Base-by-base conservation (phyloP, 1,284 basidiomycete genomes). In the Rhodotorula sp. region DNA sequence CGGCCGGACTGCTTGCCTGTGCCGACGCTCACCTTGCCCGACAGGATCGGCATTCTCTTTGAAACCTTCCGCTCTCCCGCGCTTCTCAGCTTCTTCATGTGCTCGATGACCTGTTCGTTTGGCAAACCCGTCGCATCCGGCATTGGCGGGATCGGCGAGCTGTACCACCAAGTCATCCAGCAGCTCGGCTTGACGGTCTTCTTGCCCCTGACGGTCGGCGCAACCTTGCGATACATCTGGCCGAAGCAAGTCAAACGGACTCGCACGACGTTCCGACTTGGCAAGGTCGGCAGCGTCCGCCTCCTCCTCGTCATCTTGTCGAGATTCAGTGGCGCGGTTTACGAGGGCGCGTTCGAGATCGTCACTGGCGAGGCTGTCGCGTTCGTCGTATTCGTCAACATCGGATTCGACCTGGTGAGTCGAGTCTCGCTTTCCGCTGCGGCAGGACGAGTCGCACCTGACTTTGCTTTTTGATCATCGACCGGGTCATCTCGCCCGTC, bases 311-410 rank as follows among this genome's bases (percentile, higher is more conserved):
- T 79, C 36, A 77, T 80, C 52, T 80, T 79, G 67, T 74, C 76
- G 0, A 77, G 76, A 8, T 81, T 81, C 68, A 78, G 76, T 36
- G 78, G 74, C 20, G 78, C 79, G 0, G 80, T 81, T 67, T 74
- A 77, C 63, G 76, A 76, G 0, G 69, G 74, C 17, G 76, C 78
- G 0, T 79, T 81, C 59, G 52, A 77, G 36, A 69, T 69, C 8
- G 67, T 79, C 19, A 72, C 76, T 0, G 72, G 71, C 22, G 68
- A 76, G 24, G 78, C 79, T 7, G 74, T 80, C 64, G 73, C 76
- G 6, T 76, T 79, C 61, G 70, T 79, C 64, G 71, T 79, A 65
- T 63, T 76, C 15, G 44, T 47, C 44, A 66, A 65, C 32, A 27
- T 66, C 27, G 51, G 49, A 4, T 64, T 70, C 7, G 59, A 66